Evolutionary conservation across 1,139 yeast genomes (phyloP), one percentile per base, ranked within the genome.

Genomic region (Hemisphaericaspora subhashii): DNA sequence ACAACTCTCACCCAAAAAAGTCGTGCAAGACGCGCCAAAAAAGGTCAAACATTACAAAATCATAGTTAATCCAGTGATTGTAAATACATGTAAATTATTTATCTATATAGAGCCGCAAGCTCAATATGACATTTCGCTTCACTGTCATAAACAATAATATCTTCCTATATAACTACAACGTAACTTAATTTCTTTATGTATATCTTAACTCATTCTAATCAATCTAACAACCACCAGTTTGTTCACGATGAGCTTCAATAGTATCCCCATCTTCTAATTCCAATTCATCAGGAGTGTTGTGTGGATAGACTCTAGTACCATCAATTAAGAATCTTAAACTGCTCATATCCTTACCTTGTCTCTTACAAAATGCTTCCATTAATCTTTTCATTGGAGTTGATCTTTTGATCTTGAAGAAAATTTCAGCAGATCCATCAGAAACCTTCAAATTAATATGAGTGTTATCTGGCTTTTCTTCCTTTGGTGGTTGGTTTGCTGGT

Each of bases 211-310:
- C n/a, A n/a, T n/a, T n/a, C n/a, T n/a, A n/a, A n/a, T n/a, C n/a
- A n/a, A 24, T 24, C 17, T 33, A 37, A 33, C 35, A 34, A 14
- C 85, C 83, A 46, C 95, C 87, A 42, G 83, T 82, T 64, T 92
- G 98, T 63, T 89, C 96, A 65, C 94, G 84, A 64, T 90, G 96
- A n/a, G 97, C 98, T 66, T 94, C 98, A 52, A 94, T 90, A 51
- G 86, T 86, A 61, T 94, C 99, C 52, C 92, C 92, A 60, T 92
- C 96, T 62, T 86, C 95, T 77, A 90, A 81, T 42, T 88, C 98
- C 52, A 92, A 75, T 48, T 82, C 86, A 35, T 85, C 95, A 8
- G 99, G 98, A 2, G 98, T 92, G 54, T 87, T 89, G 44, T 83
- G 89, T 12, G 92, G 86, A 44, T 79, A 77, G 46, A 94, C 83